Percentiles rank a stretch among this genome's conserved stretches.
These are phyloP conservation scores for Fragaria vesca DNA, from an alignment of 306 rosid species.

Conservation along the genomic window DNA sequence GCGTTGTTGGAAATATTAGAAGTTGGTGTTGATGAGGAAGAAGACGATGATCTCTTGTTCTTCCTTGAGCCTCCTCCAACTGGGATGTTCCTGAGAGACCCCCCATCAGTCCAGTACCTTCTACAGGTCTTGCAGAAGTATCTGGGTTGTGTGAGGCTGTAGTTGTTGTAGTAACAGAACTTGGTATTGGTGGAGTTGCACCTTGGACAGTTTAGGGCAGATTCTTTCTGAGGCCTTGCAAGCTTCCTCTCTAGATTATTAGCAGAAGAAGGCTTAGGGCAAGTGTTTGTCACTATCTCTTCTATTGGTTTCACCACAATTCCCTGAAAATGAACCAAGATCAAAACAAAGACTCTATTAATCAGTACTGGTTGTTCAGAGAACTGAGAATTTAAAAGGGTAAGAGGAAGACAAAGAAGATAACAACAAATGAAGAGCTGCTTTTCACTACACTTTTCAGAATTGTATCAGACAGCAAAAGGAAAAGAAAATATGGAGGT, in stretches of 20 bases:
- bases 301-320: slow-evolving; percentile 66
- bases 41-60: slow-evolving; percentile 60
- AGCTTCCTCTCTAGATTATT: slow-evolving; percentile 36
- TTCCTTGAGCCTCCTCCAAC: slow-evolving; percentile 85
- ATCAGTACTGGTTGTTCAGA: not conserved
- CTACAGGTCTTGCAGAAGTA: slow-evolving; percentile 84
- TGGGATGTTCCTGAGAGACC: slow-evolving; percentile 79
- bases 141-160: slow-evolving; percentile 81
- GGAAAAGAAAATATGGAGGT: slow-evolving; percentile 7
- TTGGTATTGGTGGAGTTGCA: slow-evolving; percentile 81
- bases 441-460: slow-evolving; percentile 25
- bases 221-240: slow-evolving; percentile 55
- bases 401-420: slow-evolving; percentile 27
- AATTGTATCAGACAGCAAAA: slow-evolving; percentile 11
- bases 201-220: slow-evolving; percentile 78
- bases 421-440: slow-evolving; percentile 23
- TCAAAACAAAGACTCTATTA: slow-evolving; percentile 4
- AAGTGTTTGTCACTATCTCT: slow-evolving; percentile 43
- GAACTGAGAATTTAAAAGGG: slow-evolving; percentile 9
- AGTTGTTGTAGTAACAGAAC: slow-evolving; percentile 87
- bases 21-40: slow-evolving; percentile 12
- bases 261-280: slow-evolving; percentile 31
- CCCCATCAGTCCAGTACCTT: slow-evolving; percentile 95
- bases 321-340: slow-evolving; percentile 37
- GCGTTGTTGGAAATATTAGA: slow-evolving; percentile 5